Conservation (phyloP, 306 rosid species). For the Dalbergia cochinchinensis region DNA sequence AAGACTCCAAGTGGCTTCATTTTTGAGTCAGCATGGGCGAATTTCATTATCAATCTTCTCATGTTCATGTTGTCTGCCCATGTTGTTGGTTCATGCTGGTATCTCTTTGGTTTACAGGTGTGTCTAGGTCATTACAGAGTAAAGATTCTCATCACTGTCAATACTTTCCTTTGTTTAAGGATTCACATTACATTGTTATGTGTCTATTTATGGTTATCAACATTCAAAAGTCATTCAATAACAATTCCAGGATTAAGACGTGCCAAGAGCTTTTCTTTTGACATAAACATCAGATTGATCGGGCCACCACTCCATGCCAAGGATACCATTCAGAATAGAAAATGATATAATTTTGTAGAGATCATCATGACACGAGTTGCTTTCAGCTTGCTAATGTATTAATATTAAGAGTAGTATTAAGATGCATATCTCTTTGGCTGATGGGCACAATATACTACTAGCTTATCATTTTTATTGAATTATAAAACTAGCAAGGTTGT, state of each 20-base stretch:
- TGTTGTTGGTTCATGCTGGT: constrained; percentile 73
- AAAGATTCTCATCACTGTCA: neutral
- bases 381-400: neutral
- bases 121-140: constrained; percentile 15
- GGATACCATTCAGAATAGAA: neutral
- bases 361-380: too few relatives aligned
- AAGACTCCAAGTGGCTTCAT: constrained; percentile 69
- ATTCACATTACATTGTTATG: neutral
- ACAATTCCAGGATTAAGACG: too few relatives aligned
- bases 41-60: constrained; percentile 70
- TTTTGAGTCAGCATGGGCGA: constrained; percentile 79
- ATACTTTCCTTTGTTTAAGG: neutral
- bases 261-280: too few relatives aligned
- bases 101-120: constrained; percentile 81
- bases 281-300: too few relatives aligned
- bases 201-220: neutral
- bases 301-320: neutral
- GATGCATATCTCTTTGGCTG: too few relatives aligned
- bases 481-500: too few relatives aligned
- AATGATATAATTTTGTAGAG: too few relatives aligned
- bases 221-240: neutral
- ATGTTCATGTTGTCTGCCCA: constrained; percentile 67
- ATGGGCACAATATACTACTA: too few relatives aligned
- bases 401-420: too few relatives aligned
- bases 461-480: too few relatives aligned